Evolutionary conservation across 495 filamentous ascomycete genomes (phyloP), one percentile per base, ranked within the genome.

Genomic region (Penicillium ochrochloron): DNA sequence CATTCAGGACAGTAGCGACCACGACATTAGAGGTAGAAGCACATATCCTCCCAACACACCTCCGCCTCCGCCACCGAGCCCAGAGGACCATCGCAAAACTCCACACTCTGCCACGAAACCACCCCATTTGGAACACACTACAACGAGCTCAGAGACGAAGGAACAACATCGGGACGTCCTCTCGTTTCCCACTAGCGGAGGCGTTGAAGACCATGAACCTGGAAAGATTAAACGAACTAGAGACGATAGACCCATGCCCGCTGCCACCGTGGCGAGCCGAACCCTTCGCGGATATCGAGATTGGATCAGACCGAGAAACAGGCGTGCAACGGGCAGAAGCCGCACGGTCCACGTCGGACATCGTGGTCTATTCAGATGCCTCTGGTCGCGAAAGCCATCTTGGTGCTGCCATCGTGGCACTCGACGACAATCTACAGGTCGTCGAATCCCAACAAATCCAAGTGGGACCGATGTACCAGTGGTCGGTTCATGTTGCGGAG

Each of bases 401-500:
- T 1, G 59, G 66, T 5, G 61, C 66, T 5, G 66, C 66, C n/a
- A 23, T 60, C 17, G 44, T 66, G 0, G 35, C 59, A 6, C 52
- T 66, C 19, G 21, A 66, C 59, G 52, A 58, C 1, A 39, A 54
- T 17, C 8, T 57, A 2, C 55, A 70, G 56, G 55, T 59, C 12
- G 50, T 44, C 0, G 63, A 68, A 64, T 66, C 61, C 12, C 58
- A 59, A 60, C 46, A 71, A 58, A 53, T 71, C n/a, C 52, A 68
- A 58, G 62, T 73, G 12, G 68, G 66, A 8, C 58, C 65, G 21
- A 69, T 66, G 51, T 63, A 69, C 25, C 59, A 61, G 1, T 73
- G 62, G 68, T 73, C 66, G 12, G 66, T 70, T 12, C 63, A 73
- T 34, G 67, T 52, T 66, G 65, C 70, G 17, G 59, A n/a, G n/a